Conservation (phyloP, 768 basidiomycete genomes). For the Boletellus emodensis region DNA sequence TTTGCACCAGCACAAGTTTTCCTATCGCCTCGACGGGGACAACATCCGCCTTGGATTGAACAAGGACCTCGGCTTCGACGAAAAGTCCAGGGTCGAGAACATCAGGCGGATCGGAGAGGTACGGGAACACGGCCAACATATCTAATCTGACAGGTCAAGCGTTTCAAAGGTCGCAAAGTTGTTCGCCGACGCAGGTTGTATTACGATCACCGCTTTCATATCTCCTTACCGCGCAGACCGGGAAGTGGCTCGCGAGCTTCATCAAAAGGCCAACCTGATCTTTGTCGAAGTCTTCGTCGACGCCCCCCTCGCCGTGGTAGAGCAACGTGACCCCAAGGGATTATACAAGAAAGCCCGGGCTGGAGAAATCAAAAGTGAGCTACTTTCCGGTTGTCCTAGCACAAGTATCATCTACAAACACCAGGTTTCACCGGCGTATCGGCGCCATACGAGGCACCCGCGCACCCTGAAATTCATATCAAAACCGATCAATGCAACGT, state of each 20-base stretch:
- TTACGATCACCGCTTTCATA: slow-evolving; percentile 94
- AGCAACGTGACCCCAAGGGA: slow-evolving; percentile 94
- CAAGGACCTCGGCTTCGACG: slow-evolving; percentile 93
- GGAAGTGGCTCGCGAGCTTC: slow-evolving; percentile 73
- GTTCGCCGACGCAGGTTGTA: slow-evolving; percentile 83
- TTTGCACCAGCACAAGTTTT: slow-evolving; percentile 77
- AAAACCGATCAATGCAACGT: slow-evolving; percentile 80
- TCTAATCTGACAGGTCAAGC: slow-evolving; percentile 10
- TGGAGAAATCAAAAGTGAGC: slow-evolving; percentile 89
- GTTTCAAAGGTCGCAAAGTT: slow-evolving; percentile 79
- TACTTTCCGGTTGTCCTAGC: background rate
- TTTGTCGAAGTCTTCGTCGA: slow-evolving; percentile 97
- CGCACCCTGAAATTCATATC: slow-evolving; percentile 85
- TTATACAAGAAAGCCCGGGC: slow-evolving; percentile 94
- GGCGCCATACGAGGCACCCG: slow-evolving; percentile 92
- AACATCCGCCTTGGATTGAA: slow-evolving; percentile 95
- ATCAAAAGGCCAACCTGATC: slow-evolving; percentile 64
- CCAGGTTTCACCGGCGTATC: slow-evolving; percentile 97
- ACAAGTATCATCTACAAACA: slow-evolving; percentile 5
- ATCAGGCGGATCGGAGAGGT: slow-evolving; percentile 97
- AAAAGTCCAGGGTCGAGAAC: slow-evolving; percentile 89
- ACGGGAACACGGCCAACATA: slow-evolving; percentile 10
- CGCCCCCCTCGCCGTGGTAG: slow-evolving; percentile 83
- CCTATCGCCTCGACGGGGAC: slow-evolving; percentile 94
- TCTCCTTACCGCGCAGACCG: slow-evolving; percentile 95